Base-by-base conservation (phyloP, 805 yeast species). In the Yamadazyma paraphyllophila region DNA sequence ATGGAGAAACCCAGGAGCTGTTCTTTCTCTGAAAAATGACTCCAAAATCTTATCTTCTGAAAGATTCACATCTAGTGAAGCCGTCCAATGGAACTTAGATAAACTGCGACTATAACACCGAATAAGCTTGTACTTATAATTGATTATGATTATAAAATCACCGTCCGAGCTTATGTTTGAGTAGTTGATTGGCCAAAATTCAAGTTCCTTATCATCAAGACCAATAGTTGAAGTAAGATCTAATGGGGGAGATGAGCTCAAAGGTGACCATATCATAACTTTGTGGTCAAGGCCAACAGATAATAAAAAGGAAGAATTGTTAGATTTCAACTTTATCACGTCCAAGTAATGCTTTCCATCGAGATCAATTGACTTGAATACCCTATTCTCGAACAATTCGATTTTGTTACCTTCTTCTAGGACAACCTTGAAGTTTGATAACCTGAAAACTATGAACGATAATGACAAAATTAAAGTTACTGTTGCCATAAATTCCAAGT, bases 211-310 rank as follows among this genome's bases (percentile, higher is more conserved):
- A 13, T 26, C 29, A 20, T 43, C 40, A n/a, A 41, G 15, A 7
- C 38, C 45, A 15, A 52, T 41, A 2, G 40, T 48, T 73, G 86
- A 59, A 0, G 66, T 45, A 7, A 67, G 55, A 32, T 62, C 55
- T 1, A 62, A 54, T 1, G 71, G 69, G 5, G 17, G 26, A 0
- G 52, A 48, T 16, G 43, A 31, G 14, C 49, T 62, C 44, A 82
- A 58, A 3, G 90, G 90, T 0, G 87, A 83, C 95, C 95, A 88
- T 9, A 87, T 78, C 27, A 80, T 61, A 3, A 88, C 73, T 48
- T 74, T 78, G 53, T 85, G 90, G 55, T 88, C 95, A 57, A 88
- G 66, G 3, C 91, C 92, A 24, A 85, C 76, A 1, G 86, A 75
- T 0, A 87, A 81, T 17, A 86, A 72, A 54, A 85, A 83, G 2